Evolutionary conservation across 2,329 filamentous ascomycete species (phyloP), one percentile per base, ranked within the genome.

Genomic region (Ophiostoma populinum): DNA sequence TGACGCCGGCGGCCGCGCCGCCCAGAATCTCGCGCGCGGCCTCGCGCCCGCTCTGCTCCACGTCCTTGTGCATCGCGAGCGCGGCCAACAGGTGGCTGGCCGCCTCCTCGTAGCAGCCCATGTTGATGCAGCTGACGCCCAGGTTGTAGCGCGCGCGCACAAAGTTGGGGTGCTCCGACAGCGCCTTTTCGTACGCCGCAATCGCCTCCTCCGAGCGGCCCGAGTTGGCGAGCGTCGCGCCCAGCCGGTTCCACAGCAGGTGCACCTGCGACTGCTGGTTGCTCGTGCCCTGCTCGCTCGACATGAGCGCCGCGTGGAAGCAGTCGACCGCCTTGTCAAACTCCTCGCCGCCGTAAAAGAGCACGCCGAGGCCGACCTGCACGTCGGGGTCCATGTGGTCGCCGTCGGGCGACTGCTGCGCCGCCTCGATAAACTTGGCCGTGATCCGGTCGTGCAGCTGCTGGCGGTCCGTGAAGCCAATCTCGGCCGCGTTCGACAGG

Each of bases 271-370:
- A 76, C 47, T 75, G 73, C 42, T 82, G 76, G 58, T 94, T 95
- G 40, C 75, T 79, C 7, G 73, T 72, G 39, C 90, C 90, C 24
- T 75, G 69, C 55, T 93, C 85, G 1, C 81, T 83, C 17, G 75
- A 82, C 40, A 82, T 80, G 17, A 98, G 71, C 1, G 92, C 87
- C 1, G 87, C 77, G 37, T 79, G 80, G 69, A 98, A 98, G 63
- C 92, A 98, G 62, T 98, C 90, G 24, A 98, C 87, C 1, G 90
- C 90, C 61, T 98, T 98, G 53, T 90, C 82, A 61, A 94, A 95
- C 52, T 95, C 87, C 57, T 98, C 90, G 20, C 82, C 85, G 34
- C 87, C 90, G 58, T 98, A 98, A 62, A 98, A 95, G 12, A 98
- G 70, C 5, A 98, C 90, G 24, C 92, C 92, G 2, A 98, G 67